Evolutionary conservation across 2,329 filamentous ascomycete genomes (phyloP).

Genomic region (Colletotrichum paranaense): DNA sequence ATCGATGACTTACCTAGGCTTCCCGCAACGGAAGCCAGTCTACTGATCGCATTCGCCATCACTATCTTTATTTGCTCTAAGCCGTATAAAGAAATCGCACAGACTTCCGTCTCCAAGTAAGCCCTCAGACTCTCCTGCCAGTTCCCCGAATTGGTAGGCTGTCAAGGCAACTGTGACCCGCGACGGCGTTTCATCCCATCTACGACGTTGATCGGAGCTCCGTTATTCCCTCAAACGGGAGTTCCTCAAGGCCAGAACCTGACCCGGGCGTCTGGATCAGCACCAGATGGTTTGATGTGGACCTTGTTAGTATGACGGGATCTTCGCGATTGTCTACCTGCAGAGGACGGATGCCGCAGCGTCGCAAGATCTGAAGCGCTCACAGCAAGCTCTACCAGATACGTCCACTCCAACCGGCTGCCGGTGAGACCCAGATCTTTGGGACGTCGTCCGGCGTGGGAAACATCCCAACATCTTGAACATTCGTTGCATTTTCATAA

Average conservation of each 20-base stretch:
- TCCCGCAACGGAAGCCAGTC: neutral
- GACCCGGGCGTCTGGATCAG: neutral
- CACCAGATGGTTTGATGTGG: neutral
- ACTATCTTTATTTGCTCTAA: neutral
- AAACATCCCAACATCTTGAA: neutral
- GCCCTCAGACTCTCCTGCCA: neutral
- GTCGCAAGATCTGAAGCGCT: neutral
- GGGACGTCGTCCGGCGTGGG: neutral
- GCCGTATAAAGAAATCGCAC: neutral
- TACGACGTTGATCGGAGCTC: slow-evolving; percentile 17
- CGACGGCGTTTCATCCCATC: slow-evolving; percentile 9
- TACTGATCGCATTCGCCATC: neutral
- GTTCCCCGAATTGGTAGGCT: neutral
- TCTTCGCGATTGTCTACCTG: no score
- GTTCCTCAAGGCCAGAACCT: neutral
- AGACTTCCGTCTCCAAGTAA: neutral
- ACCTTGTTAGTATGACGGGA: neutral
- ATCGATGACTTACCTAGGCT: neutral
- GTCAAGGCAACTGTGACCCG: neutral
- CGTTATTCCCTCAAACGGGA: slow-evolving; percentile 3
- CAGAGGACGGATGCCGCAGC: neutral
- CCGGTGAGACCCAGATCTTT: neutral
- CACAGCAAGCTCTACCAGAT: slow-evolving; percentile 18
- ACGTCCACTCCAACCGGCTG: neutral
- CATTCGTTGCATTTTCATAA: neutral